Percentiles rank a stretch among this genome's conserved stretches.
phyloP scores from a whole-genome alignment of 116 monocot genomes.

The Posidonia oceanica region DNA sequence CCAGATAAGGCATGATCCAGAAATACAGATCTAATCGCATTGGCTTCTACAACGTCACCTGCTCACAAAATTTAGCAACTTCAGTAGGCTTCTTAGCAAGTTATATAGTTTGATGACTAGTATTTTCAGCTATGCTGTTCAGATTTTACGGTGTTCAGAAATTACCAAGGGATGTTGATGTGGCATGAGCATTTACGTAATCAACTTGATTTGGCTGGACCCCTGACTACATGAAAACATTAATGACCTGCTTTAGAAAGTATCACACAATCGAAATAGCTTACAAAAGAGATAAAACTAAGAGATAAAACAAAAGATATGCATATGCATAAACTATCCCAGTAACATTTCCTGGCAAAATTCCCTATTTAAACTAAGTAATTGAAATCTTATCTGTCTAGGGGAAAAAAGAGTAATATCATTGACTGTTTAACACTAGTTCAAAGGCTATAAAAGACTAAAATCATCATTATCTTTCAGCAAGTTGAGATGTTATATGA shows the following conservation, averaged over 20 bases:
- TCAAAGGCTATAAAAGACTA: too few relatives aligned
- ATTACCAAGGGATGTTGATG: conserved; percentile 91
- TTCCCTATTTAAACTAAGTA: too few relatives aligned
- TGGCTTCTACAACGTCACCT: conserved; percentile 88
- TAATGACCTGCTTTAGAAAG: conserved; percentile 1
- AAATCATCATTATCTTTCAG: too few relatives aligned
- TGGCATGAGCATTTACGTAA: conserved; percentile 97
- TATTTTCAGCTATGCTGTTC: neutral
- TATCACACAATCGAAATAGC: neutral
- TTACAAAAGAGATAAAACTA: neutral
- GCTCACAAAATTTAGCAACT: neutral
- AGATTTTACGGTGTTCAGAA: neutral
- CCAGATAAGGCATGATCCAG: conserved; percentile 75
- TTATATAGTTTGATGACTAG: neutral
- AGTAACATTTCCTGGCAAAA: neutral
- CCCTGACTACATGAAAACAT: conserved; percentile 58
- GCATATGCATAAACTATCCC: neutral
- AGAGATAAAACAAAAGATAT: neutral
- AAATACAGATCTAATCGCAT: conserved; percentile 77
- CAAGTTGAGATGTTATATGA: too few relatives aligned
- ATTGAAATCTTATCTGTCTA: too few relatives aligned
- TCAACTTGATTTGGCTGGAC: conserved; percentile 69
- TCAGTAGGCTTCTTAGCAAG: neutral
- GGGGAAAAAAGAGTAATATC: too few relatives aligned
- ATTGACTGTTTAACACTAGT: too few relatives aligned